Evolutionary conservation across 73 alveolate genomes (phyloP), one percentile per base, ranked within the genome.

Genomic region (Stentor coeruleus): DNA sequence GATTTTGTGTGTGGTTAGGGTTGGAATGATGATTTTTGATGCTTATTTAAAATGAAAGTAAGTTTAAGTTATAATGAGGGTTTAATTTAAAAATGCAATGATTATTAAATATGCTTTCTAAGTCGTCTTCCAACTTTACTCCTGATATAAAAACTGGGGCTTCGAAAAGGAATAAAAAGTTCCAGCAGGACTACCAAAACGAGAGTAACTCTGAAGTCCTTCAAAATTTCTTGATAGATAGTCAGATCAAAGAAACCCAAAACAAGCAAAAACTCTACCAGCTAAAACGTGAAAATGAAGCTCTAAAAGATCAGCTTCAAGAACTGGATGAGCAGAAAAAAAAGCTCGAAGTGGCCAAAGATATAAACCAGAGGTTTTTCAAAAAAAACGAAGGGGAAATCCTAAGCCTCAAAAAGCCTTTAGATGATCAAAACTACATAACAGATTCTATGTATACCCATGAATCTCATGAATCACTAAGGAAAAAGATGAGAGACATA

Each of bases 231-330:
- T 40, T 66, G 3, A 66, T 11, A 20, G 79, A 66, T 0, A 66
- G 40, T 40, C 79, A 66, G 33, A 31, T 66, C n/a, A 66, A 66
- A 66, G 79, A 66, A 66, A 31, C 79, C 79, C 37, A 20, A 20
- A 66, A 66, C 79, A 66, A 31, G 37, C 79, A 66, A 33, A 66
- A 66, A 2, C 79, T 66, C 2, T 66, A 20, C 41, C 79, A 66
- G 37, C 26, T 66, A 37, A 20, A 33, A 1, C 79, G 79, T 26
- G 79, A 66, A 66, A 66, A 66, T 2, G 79, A 66, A 33, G 79
- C 37, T 26, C 33, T 66, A 66, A 66, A 66, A 66, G 79, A 66
- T 14, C 40, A 66, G 33, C 40, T 66, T 1, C 26, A 33, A 37
- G 37, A 66, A 33, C 79, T 66, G n/a, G 20, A 20, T 28, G 79